Conservation (phyloP, 2,329 filamentous ascomycete species). For the Periglandula ipomoeae region DNA sequence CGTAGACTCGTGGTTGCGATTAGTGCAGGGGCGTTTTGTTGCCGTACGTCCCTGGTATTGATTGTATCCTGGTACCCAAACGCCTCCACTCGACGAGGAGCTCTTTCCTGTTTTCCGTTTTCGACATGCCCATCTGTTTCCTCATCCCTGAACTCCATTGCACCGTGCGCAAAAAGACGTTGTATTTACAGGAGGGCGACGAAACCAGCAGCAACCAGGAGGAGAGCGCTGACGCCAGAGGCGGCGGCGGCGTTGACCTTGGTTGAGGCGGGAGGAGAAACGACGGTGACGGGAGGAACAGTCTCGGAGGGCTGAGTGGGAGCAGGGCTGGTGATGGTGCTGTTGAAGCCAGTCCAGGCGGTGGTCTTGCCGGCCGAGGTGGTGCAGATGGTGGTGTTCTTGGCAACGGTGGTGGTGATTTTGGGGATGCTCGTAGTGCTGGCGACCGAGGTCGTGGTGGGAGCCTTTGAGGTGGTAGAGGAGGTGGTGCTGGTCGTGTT, state of each 20-base stretch:
- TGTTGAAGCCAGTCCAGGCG: conserved; percentile 23
- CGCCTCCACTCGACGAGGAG: conserved; percentile 17
- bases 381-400: conserved; percentile 18
- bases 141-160: neutral
- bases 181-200: conserved; percentile 27
- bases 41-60: conserved; percentile 8
- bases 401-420: conserved; percentile 12
- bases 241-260: conserved; percentile 20
- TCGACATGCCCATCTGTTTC: neutral
- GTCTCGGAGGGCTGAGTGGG: conserved; percentile 17
- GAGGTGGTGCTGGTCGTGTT: conserved; percentile 18
- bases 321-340: conserved; percentile 18
- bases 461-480: conserved; percentile 12
- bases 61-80: conserved; percentile 8
- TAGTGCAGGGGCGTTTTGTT: conserved; percentile 7
- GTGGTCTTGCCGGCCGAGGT: conserved; percentile 19
- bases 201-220: conserved; percentile 26
- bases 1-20: conserved; percentile 26
- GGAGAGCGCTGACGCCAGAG: conserved; percentile 26
- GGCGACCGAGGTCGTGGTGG: conserved; percentile 19
- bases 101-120: neutral
- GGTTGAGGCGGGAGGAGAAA: conserved; percentile 13
- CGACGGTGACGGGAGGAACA: conserved; percentile 10
- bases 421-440: conserved; percentile 15
- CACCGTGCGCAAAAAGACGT: neutral